Base-by-base conservation (phyloP, 129 eudicot genomes). In the Glebionis coronaria region DNA sequence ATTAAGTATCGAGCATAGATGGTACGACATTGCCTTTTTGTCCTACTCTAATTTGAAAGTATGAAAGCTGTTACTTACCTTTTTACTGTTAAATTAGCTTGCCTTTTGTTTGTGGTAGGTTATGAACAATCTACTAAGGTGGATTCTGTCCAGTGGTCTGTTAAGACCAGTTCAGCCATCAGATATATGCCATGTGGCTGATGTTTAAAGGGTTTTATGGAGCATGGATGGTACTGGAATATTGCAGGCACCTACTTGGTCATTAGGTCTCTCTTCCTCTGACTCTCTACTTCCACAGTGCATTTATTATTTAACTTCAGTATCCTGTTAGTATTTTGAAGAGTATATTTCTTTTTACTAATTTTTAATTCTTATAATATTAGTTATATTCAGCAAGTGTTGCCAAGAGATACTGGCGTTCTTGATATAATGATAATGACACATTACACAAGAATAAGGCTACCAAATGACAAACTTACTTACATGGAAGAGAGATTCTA, bases 171-270 rank as follows among this genome's bases (percentile, higher is more conserved):
- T 83, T 81, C 85, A 80, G 79, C 96, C 92, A 76, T 83, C 78
- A 56, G 69, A 64, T 78, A 64, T 78, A 78, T 79, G 84, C 81
- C 63, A 77, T 80, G 78, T 82, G 86, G 79, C 82, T 88, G 70
- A 63, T 72, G 90, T 80, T 83, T 66, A 83, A 81, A 66, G 78
- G 82, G 84, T 75, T 85, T 82, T 42, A 62, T 84, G 97, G 79
- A 82, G 84, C 85, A 82, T 83, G 84, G 79, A 82, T 92, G 91
- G 78, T 82, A 83, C 84, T 87, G 95, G 88, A 82, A 74, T 83
- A 76, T 82, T 85, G 95, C 98, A 73, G 95, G 98, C 91, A 81
- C 85, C 74, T 88, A 91, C 84, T 78, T 70, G 57, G 60, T 76
- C 66, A 76, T 64, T 78, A 85, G 98, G 96, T 92, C 61, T 74